phyloP scores from a whole-genome alignment of 2,329 filamentous ascomycete species.

The Aspergillus caelatus region DNA sequence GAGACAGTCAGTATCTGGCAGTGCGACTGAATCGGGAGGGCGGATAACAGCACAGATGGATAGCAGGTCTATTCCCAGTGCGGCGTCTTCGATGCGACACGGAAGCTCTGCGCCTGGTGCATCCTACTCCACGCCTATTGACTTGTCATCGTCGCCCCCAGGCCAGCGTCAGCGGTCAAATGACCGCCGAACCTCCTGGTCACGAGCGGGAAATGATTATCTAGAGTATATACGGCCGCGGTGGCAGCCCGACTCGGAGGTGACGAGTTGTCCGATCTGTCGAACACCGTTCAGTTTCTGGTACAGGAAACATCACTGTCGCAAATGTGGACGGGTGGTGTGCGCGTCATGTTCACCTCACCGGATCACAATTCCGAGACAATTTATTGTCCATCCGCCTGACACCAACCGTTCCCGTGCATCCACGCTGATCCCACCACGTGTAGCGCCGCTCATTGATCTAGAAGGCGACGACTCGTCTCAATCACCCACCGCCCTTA shows the following conservation, averaged over 20 bases:
- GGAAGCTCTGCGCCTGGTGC: conserved; percentile 25
- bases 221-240: conserved; percentile 63
- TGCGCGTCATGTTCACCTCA: conserved; percentile 90
- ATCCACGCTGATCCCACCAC: conserved; percentile 44
- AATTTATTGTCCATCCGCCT: conserved; percentile 86
- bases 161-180: conserved; percentile 11
- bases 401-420: conserved; percentile 46
- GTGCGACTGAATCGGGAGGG: conserved; percentile 18
- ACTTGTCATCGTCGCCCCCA: conserved; percentile 35
- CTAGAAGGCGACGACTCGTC: conserved; percentile 46
- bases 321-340: conserved; percentile 93
- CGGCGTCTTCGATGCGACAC: conserved; percentile 20
- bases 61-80: conserved; percentile 30
- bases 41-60: conserved; percentile 19
- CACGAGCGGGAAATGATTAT: conserved; percentile 21
- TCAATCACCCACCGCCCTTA: conserved; percentile 32
- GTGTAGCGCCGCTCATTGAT: conserved; percentile 51
- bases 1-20: conserved; percentile 17
- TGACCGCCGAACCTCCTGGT: conserved; percentile 19
- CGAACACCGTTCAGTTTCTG: conserved; percentile 77
- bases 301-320: conserved; percentile 89
- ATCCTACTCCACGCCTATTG: conserved; percentile 37
- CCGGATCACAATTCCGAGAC: conserved; percentile 88
- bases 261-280: conserved; percentile 83
- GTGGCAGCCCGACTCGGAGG: conserved; percentile 89